Conservation (phyloP, 257 asterid species). For the Lithospermum erythrorhizon region DNA sequence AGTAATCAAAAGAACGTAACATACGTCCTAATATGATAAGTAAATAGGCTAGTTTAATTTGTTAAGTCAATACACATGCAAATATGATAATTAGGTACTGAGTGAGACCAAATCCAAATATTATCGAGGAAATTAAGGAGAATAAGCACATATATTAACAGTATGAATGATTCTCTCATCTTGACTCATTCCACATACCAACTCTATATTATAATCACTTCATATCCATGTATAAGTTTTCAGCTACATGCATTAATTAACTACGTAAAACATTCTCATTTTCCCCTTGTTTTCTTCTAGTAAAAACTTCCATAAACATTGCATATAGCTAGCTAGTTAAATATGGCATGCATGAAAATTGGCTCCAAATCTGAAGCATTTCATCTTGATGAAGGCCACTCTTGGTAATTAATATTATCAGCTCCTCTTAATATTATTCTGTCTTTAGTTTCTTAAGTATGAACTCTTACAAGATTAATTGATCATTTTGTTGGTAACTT, state of each 20-base stretch:
- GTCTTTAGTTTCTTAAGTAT: background rate
- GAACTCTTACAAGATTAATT: background rate
- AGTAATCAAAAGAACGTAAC: too few species aligned
- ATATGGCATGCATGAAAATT: constrained; percentile 61
- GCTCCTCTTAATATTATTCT: background rate
- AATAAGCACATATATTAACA: too few species aligned
- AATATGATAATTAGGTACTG: background rate
- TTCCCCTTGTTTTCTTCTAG: background rate
- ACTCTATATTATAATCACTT: background rate
- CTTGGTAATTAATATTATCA: constrained; percentile 32
- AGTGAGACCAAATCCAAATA: background rate
- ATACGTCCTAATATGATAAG: too few species aligned
- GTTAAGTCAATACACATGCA: background rate
- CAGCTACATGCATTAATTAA: too few species aligned
- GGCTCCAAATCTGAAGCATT: constrained; percentile 87
- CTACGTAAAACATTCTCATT: too few species aligned
- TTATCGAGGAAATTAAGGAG: background rate
- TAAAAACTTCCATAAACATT: background rate
- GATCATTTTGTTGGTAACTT: background rate
- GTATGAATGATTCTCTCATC: background rate
- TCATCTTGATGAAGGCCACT: constrained; percentile 61
- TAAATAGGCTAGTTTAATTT: background rate
- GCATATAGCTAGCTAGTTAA: background rate
- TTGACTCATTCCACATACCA: background rate
- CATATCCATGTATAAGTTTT: background rate